Conservation (phyloP, 768 basidiomycete genomes). For the Steccherinum ochraceum region DNA sequence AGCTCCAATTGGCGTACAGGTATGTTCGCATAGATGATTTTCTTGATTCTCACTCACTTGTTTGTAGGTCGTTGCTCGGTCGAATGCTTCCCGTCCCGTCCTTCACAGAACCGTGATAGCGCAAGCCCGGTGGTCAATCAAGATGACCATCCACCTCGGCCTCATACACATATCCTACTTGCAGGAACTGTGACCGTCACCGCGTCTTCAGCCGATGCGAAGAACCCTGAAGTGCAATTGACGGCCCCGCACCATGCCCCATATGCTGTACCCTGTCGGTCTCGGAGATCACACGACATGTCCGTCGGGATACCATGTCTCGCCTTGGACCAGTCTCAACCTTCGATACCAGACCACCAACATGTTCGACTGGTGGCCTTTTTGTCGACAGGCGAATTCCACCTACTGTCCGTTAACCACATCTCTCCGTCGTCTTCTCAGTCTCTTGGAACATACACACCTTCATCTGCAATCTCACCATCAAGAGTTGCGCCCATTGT, state of each 20-base stretch:
- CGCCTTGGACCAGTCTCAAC: slow-evolving; percentile 70
- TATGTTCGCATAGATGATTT: too few relatives aligned
- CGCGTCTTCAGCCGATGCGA: slow-evolving; percentile 36
- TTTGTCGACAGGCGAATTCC: slow-evolving; percentile 65
- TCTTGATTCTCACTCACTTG: too few relatives aligned
- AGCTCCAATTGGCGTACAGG: slow-evolving; percentile 80
- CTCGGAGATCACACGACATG: slow-evolving; percentile 27
- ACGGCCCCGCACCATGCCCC: slow-evolving; percentile 26
- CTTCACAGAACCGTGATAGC: too few relatives aligned
- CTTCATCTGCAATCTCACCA: slow-evolving; percentile 24
- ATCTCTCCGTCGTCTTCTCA: slow-evolving; percentile 34
- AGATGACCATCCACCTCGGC: too few relatives aligned
- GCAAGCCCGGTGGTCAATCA: too few relatives aligned
- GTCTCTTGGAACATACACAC: slow-evolving; percentile 41
- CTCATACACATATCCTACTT: slow-evolving; percentile 41
- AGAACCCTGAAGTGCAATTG: slow-evolving; percentile 32
- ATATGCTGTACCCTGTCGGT: slow-evolving; percentile 34
- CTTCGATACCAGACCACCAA: slow-evolving; percentile 25
- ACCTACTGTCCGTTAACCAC: slow-evolving; percentile 49
- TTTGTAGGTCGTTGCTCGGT: slow-evolving; percentile 57
- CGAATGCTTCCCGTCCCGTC: slow-evolving; percentile 11
- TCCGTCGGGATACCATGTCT: slow-evolving; percentile 51
- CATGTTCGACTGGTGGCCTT: slow-evolving; percentile 48
- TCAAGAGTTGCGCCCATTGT: slow-evolving; percentile 41
- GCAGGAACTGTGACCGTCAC: slow-evolving; percentile 56